phyloP scores from a whole-genome alignment of 345 rosid genomes.

The Viola odorata region DNA sequence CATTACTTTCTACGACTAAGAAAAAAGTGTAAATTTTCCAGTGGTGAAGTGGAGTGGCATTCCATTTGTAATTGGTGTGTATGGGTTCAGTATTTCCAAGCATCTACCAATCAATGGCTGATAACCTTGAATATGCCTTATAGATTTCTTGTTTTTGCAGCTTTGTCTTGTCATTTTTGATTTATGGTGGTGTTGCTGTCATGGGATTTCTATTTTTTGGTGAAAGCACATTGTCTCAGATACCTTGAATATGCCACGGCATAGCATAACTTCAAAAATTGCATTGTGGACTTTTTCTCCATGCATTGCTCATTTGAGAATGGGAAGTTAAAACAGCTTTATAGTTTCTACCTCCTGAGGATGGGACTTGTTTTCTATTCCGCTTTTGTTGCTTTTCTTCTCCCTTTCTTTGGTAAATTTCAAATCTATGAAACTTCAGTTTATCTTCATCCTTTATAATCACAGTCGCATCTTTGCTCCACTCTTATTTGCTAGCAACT shows the following conservation, averaged over 20 bases:
- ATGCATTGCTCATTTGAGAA: not conserved
- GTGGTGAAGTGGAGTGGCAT: not conserved
- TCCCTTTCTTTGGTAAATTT: not conserved
- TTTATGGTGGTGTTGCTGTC: not conserved
- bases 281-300: not conserved
- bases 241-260: not conserved
- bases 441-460: no score
- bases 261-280: not conserved
- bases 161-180: not conserved
- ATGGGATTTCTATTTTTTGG: not conserved
- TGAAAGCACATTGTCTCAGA: not conserved
- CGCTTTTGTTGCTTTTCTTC: not conserved
- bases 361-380: not conserved
- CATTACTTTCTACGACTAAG: no score
- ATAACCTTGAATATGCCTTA: no score
- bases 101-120: not conserved
- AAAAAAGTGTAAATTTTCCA: no score
- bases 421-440: no score
- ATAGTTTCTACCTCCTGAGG: not conserved
- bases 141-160: not conserved
- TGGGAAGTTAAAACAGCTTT: no score
- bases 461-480: no score
- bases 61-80: not conserved
- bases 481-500: no score
- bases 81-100: not conserved